Evolutionary conservation across 176 grass and related monocot genomes (phyloP), one percentile per base, ranked within the genome.

Genomic region (Calamus simplicifolius): DNA sequence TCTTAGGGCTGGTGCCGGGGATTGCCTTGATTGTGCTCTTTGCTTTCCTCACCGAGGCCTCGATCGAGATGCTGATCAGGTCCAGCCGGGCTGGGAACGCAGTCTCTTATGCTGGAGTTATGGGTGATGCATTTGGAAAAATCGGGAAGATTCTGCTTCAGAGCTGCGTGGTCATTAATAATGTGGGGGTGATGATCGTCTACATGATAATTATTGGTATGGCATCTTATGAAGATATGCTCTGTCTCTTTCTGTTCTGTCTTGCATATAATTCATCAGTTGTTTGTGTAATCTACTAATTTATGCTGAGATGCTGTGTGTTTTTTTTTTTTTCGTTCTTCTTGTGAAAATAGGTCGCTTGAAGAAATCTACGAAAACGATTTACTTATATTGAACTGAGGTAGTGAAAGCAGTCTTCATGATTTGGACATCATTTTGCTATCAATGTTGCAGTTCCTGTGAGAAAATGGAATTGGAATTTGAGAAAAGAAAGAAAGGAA

Each of bases 141-240:
- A 57, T 58, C 23, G 92, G 92, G 0, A 68, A 73, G 69, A 73
- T 50, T 49, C 69, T 97, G 78, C 81, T 91, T 51, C 92, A 91
- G 79, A 50, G 82, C 50, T 97, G 92, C 77, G 84, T 97, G 17
- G 81, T 97, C 27, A 64, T 91, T 5, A 97, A 97, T 57, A 97
- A 88, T 75, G 50, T 90, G 0, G 92, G 92, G 3, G 87, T 97
- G 21, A 77, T 97, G 84, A 85, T 97, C 43, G 92, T 97, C 2
- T 97, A 97, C 84, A 88, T 97, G 92, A 97, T 97, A 52, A 91
- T 97, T 69, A 97, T 97, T 56, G 87, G 92, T 97, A 97, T 19
- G 19, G 12, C 27, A 16, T 78, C 49, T 38, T 1, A 35, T 18
- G 16, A 3, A 72, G 3, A 53, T 5, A n/a, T 29, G 19, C 2